These are phyloP conservation scores for Pseudonectria foliicola DNA, from an alignment of 2,329 filamentous ascomycete genomes.

Conservation along the genomic window DNA sequence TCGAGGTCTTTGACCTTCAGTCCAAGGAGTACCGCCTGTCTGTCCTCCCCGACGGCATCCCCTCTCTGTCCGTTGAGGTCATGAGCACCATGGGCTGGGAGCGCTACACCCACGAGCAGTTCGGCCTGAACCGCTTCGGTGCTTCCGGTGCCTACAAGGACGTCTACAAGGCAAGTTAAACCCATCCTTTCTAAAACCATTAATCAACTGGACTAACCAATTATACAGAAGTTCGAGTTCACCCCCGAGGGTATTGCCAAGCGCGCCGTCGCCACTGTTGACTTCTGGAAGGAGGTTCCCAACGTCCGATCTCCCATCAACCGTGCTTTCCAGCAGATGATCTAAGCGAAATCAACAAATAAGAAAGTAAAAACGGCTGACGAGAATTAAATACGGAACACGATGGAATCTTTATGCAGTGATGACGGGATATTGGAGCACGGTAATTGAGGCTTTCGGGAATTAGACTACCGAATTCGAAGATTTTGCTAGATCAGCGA, in stretches of 20 bases:
- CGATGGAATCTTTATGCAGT: conserved; percentile 17
- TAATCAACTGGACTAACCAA: conserved; percentile 30
- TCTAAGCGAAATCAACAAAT: conserved; percentile 49
- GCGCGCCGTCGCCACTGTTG: conserved; percentile 82
- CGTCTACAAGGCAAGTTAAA: conserved; percentile 72
- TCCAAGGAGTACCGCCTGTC: conserved; percentile 89
- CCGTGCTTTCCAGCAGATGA: conserved; percentile 94
- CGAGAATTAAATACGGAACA: conserved; percentile 3
- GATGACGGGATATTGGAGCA: conserved; percentile 21
- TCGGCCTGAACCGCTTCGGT: conserved; percentile 98
- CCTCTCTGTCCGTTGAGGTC: conserved; percentile 87
- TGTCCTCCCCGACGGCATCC: conserved; percentile 89
- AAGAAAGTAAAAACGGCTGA: conserved; percentile 4
- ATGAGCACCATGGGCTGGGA: conserved; percentile 98
- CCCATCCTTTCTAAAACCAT: neutral
- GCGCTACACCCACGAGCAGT: conserved; percentile 98
- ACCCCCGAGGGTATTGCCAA: conserved; percentile 94
- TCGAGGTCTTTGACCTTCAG: conserved; percentile 94
- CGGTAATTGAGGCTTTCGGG: conserved; percentile 15
- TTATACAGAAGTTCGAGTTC: conserved; percentile 90
- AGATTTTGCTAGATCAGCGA: conserved; percentile 17
- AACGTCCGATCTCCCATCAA: conserved; percentile 93
- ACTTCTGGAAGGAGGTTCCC: conserved; percentile 93
- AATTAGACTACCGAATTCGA: conserved; percentile 21
- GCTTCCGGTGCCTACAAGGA: conserved; percentile 96